Percentiles rank a stretch among this genome's conserved stretches.
Conservation (phyloP, 1,139 yeast species). For the Geotrichum cucujoidarum region DNA sequence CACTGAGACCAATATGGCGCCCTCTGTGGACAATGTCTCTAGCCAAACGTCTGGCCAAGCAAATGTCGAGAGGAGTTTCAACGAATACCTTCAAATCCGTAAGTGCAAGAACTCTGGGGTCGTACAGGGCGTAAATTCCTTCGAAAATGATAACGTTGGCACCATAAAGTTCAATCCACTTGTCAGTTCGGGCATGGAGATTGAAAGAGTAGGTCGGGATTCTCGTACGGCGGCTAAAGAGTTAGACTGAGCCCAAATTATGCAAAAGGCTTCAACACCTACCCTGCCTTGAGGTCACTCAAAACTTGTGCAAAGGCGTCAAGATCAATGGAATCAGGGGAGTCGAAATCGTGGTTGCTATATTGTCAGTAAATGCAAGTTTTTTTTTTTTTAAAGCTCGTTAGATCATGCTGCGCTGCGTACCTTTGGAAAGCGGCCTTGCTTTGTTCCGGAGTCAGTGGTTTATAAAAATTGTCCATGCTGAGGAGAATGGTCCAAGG, state of each 20-base stretch:
- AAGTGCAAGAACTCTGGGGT: constrained; percentile 59
- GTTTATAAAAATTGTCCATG: constrained; percentile 84
- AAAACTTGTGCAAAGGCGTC: constrained; percentile 65
- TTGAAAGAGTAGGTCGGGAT: constrained; percentile 85
- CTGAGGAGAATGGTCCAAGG: constrained; percentile 96
- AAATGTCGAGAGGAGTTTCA: constrained; percentile 88
- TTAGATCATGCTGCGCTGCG: constrained; percentile 15
- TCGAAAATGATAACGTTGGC: constrained; percentile 90
- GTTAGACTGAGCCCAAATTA: constrained; percentile 28
- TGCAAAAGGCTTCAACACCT: constrained; percentile 4
- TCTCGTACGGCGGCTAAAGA: constrained; percentile 45
- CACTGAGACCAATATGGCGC: constrained; percentile 72
- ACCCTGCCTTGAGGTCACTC: constrained; percentile 55
- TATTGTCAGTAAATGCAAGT: not conserved
- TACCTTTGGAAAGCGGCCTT: constrained; percentile 51
- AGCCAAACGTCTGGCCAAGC: constrained; percentile 79
- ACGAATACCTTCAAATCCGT: constrained; percentile 88
- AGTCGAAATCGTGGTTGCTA: constrained; percentile 74
- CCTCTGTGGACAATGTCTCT: constrained; percentile 86
- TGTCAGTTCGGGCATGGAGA: constrained; percentile 65
- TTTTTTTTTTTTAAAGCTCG: not conserved
- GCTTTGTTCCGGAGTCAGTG: constrained; percentile 58
- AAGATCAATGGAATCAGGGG: constrained; percentile 75
- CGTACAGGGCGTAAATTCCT: constrained; percentile 82
- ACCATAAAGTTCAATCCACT: constrained; percentile 76